Conservation (phyloP, 2,329 filamentous ascomycete species). For the Magnaporthiopsis incrustans region DNA sequence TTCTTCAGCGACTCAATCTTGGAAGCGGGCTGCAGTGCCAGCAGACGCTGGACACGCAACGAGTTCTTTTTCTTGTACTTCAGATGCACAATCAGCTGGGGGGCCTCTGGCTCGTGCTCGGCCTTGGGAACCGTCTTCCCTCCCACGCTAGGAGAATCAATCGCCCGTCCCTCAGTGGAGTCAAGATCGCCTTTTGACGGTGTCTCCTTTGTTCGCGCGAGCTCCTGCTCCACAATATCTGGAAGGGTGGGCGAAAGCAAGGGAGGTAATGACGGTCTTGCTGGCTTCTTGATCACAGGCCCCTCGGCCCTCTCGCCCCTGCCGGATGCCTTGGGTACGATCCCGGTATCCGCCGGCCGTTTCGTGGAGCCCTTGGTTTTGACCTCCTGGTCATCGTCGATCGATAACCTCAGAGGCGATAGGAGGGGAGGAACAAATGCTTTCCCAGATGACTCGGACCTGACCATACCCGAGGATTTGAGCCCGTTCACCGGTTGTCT, state of each 20-base stretch:
- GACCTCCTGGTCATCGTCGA: slow-evolving; percentile 29
- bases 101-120: slow-evolving; percentile 24
- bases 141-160: slow-evolving; percentile 23
- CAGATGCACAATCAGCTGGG: slow-evolving; percentile 33
- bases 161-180: slow-evolving; percentile 16
- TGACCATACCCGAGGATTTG: slow-evolving; percentile 13
- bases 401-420: slow-evolving; percentile 41
- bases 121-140: slow-evolving; percentile 28
- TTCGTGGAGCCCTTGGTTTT: slow-evolving; percentile 16
- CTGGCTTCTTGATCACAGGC: slow-evolving; percentile 27
- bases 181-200: slow-evolving; percentile 17
- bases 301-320: slow-evolving; percentile 20
- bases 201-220: slow-evolving; percentile 28
- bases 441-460: slow-evolving; percentile 26
- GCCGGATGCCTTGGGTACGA: slow-evolving; percentile 16
- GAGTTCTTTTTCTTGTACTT: slow-evolving; percentile 40
- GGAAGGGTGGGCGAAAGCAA: slow-evolving; percentile 51
- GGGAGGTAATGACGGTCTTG: slow-evolving; percentile 30
- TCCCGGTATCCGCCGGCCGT: slow-evolving; percentile 26
- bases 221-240: slow-evolving; percentile 39
- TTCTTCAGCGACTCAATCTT: slow-evolving; percentile 28
- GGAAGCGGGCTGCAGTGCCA: slow-evolving; percentile 35
- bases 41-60: slow-evolving; percentile 36
- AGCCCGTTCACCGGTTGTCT: slow-evolving; percentile 28
- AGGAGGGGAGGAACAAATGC: slow-evolving; percentile 41